A percentile compares a stretch with the other conserved stretches of the same genome.
Evolutionary conservation across 108 stramenopile species (phyloP).

Genomic region (Phaeodactylum tricornutum): DNA sequence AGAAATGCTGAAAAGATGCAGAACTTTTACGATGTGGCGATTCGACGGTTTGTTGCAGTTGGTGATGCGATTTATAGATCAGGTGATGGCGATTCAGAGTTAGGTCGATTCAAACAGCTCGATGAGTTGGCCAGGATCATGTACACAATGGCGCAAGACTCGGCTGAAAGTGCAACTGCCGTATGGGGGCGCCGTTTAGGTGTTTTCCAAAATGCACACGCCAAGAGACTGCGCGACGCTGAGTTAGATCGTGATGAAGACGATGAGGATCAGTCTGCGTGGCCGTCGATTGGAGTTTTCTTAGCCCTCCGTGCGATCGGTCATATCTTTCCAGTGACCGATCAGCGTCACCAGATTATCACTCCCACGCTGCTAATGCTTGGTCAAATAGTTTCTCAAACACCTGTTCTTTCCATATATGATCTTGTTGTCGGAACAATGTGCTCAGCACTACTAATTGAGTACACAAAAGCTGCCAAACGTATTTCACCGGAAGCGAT

Average conservation of each 20-base stretch:
- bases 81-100: constrained; percentile 66
- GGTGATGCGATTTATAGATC: constrained; percentile 66
- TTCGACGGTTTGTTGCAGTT: constrained; percentile 83
- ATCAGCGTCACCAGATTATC: constrained; percentile 83
- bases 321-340: constrained; percentile 88
- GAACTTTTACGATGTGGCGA: constrained; percentile 89
- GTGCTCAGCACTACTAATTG: constrained; percentile 63
- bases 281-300: constrained; percentile 82
- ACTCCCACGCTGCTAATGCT: constrained; percentile 75
- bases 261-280: constrained; percentile 48
- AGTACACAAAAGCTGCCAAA: constrained; percentile 74
- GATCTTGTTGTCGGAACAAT: constrained; percentile 78
- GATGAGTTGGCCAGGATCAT: constrained; percentile 55
- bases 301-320: constrained; percentile 70
- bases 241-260: constrained; percentile 45
- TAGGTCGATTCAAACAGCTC: constrained; percentile 65
- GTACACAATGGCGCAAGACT: constrained; percentile 77
- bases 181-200: constrained; percentile 77
- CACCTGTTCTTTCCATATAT: constrained; percentile 50
- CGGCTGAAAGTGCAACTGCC: constrained; percentile 72
- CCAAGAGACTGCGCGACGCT: constrained; percentile 74
- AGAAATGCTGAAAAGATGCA: constrained; percentile 87
- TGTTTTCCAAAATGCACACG: constrained; percentile 75
- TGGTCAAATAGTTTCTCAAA: constrained; percentile 77
- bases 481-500: constrained; percentile 76